These are phyloP conservation scores for Debaryomycetaceae sp. DNA, from an alignment of 1,139 yeast species.

Conservation along the genomic window DNA sequence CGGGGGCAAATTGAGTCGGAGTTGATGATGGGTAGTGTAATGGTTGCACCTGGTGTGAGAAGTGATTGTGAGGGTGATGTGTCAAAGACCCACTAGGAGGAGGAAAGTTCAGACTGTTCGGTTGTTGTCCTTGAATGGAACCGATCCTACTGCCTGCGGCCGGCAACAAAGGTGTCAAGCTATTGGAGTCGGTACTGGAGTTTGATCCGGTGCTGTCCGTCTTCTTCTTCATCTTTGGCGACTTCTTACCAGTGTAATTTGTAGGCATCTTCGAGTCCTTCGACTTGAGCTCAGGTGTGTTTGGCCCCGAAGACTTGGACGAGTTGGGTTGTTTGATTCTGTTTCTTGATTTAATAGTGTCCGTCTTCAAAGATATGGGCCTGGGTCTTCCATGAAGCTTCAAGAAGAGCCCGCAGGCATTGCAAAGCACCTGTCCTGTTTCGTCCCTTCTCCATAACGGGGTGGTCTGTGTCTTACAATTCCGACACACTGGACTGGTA, in stretches of 20 bases:
- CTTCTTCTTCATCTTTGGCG: conserved; percentile 31
- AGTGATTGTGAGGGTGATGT: conserved; percentile 21
- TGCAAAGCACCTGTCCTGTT: conserved; percentile 87
- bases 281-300: conserved; percentile 45
- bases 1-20: conserved; percentile 69
- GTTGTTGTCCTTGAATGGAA: conserved; percentile 1
- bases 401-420: conserved; percentile 90
- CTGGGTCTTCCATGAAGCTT: conserved; percentile 91
- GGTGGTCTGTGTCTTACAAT: conserved; percentile 88
- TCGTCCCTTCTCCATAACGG: conserved; percentile 96
- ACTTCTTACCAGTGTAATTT: conserved; percentile 19
- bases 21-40: conserved; percentile 66
- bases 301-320: conserved; percentile 33
- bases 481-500: conserved; percentile 74
- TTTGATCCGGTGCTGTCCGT: conserved; percentile 11
- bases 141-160: conserved; percentile 11
- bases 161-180: conserved; percentile 31
- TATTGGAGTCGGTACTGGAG: conserved; percentile 8
- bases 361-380: conserved; percentile 87
- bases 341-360: conserved; percentile 86
- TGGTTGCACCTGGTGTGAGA: conserved; percentile 49
- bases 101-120: conserved; percentile 5
- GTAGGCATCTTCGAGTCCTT: conserved; percentile 22
- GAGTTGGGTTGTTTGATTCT: conserved; percentile 56
- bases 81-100: conserved; percentile 5